These are phyloP conservation scores for Yamadazyma spencermartinsiae DNA, from an alignment of 1,139 yeast species.

Conservation along the genomic window DNA sequence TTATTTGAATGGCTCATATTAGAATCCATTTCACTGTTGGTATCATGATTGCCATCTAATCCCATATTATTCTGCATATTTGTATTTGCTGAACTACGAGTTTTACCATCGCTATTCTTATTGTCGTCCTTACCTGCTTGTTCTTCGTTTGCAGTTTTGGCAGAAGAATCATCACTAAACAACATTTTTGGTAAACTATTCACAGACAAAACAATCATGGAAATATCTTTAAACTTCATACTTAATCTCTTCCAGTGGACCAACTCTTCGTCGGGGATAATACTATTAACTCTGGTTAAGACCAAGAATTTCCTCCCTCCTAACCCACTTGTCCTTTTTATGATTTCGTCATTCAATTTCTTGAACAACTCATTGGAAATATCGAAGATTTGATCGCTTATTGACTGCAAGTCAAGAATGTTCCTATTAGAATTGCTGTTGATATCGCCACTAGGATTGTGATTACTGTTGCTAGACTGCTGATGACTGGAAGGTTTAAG, in stretches of 20 bases:
- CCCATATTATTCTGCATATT: neutral
- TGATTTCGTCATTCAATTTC: conserved; percentile 33
- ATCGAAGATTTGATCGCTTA: conserved; percentile 43
- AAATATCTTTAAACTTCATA: conserved; percentile 56
- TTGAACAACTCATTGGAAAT: conserved; percentile 40
- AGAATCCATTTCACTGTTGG: neutral
- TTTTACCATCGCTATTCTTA: neutral
- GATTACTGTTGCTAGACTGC: conserved; percentile 7
- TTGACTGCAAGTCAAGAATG: conserved; percentile 30
- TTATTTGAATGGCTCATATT: neutral
- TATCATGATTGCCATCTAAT: neutral
- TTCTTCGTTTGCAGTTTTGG: neutral
- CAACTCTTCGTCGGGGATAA: conserved; percentile 77
- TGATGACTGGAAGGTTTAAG: conserved; percentile 8
- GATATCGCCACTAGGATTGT: neutral
- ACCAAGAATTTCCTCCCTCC: conserved; percentile 64
- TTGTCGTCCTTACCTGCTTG: neutral
- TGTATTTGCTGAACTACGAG: neutral
- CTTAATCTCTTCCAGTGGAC: conserved; percentile 76
- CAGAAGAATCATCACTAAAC: conserved; percentile 23
- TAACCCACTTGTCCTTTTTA: conserved; percentile 30
- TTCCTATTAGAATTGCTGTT: conserved; percentile 14
- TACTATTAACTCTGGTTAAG: conserved; percentile 66
- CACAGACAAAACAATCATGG: conserved; percentile 73
- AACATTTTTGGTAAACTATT: conserved; percentile 61